These are phyloP conservation scores for Kwoniella sp. DNA, from an alignment of 768 basidiomycete species.

Conservation along the genomic window DNA sequence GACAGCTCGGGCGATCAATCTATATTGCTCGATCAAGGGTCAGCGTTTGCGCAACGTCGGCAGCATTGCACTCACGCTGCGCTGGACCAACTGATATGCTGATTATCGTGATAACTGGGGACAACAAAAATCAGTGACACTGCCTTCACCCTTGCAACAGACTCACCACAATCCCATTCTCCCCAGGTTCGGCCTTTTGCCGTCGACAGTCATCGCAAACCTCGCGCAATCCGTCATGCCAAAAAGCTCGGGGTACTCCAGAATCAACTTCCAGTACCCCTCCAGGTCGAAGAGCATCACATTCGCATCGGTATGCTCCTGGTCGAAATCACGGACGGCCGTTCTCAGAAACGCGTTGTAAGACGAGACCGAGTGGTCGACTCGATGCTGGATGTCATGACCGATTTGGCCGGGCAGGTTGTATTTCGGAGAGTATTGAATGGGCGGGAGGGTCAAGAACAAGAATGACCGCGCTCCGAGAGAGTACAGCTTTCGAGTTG, in stretches of 20 bases:
- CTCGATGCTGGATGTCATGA: conserved; percentile 18
- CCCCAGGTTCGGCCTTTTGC: conserved; percentile 17
- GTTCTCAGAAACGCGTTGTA: conserved; percentile 11
- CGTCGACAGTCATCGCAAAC: conserved; percentile 19
- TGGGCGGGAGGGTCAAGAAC: conserved; percentile 16
- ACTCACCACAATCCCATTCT: conserved; percentile 24
- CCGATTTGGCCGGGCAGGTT: conserved; percentile 16
- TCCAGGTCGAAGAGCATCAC: conserved; percentile 23
- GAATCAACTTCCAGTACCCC: conserved; percentile 10
- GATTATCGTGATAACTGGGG: conserved; percentile 20
- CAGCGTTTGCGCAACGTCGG: background rate
- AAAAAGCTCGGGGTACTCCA: conserved; percentile 23
- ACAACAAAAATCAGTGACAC: too few relatives aligned
- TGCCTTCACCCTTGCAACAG: background rate
- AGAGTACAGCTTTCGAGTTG: conserved; percentile 7
- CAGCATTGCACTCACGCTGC: conserved; percentile 15
- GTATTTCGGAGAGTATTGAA: conserved; percentile 24
- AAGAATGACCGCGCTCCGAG: conserved; percentile 18
- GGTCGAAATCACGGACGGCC: conserved; percentile 3
- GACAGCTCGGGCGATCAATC: conserved; percentile 20
- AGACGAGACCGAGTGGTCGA: background rate
- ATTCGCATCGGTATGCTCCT: conserved; percentile 7
- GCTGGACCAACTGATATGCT: conserved; percentile 24
- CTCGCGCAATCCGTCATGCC: conserved; percentile 24
- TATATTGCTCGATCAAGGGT: background rate